These are phyloP conservation scores for Ogataea paraovalis DNA, from an alignment of 805 yeast species.

Conservation along the genomic window DNA sequence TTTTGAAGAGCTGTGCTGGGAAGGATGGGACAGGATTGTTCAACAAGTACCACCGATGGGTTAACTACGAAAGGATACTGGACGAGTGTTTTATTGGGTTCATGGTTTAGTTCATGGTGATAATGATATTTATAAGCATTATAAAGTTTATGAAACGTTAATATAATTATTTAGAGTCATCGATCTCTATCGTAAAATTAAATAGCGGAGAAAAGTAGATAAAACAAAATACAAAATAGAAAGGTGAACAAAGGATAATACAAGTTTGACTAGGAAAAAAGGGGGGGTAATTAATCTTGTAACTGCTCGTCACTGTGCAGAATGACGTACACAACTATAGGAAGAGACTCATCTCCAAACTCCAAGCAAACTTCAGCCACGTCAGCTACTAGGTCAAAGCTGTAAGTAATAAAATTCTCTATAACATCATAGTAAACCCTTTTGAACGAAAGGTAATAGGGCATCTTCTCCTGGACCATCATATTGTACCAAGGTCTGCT, in stretches of 20 bases:
- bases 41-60: conserved; percentile 67
- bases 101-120: conserved; percentile 18
- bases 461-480: conserved; percentile 18
- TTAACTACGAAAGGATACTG: conserved; percentile 76
- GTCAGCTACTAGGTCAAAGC: conserved; percentile 15
- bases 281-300: not conserved
- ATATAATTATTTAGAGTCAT: not conserved
- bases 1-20: conserved; percentile 77
- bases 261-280: not conserved
- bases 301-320: not conserved
- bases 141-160: not conserved
- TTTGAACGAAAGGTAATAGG: conserved; percentile 29
- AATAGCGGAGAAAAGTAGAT: not conserved
- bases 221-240: not conserved
- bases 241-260: not conserved
- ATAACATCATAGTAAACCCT: conserved; percentile 24
- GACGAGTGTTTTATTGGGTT: conserved; percentile 76
- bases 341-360: conserved; percentile 21
- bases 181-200: not conserved
- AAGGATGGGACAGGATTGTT: conserved; percentile 76
- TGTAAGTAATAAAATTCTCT: conserved; percentile 11
- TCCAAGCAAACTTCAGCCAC: conserved; percentile 26
- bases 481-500: conserved; percentile 25
- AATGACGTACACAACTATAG: conserved; percentile 20
- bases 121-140: not conserved